Conservation (phyloP, 208 protist genomes). For the Leishmania martiniquensis region DNA sequence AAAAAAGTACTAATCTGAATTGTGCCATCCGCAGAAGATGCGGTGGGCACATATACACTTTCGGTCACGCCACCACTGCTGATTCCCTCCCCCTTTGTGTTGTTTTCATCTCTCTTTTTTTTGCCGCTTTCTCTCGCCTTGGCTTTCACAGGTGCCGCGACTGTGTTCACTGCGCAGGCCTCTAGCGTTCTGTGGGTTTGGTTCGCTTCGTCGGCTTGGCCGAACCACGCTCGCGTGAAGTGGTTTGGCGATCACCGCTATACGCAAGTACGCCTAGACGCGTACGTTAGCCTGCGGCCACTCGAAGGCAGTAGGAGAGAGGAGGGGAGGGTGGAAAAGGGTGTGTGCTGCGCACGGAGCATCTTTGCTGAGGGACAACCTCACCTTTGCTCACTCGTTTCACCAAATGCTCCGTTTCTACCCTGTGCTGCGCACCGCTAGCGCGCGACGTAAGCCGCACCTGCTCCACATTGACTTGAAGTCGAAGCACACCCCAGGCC, state of each 20-base stretch:
- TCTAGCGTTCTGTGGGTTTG: not conserved
- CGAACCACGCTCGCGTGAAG: not conserved
- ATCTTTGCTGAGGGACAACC: not conserved
- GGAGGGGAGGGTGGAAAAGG: not conserved
- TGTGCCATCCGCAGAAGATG: not conserved
- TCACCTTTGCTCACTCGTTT: not conserved
- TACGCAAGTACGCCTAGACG: not conserved
- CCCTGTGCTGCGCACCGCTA: constrained; percentile 12
- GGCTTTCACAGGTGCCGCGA: not conserved
- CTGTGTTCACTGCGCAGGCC: not conserved
- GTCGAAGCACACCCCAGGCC: constrained; percentile 24
- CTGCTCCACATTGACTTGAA: constrained; percentile 25
- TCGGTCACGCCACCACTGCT: not conserved
- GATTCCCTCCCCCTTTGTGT: too few species aligned
- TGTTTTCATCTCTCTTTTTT: not conserved
- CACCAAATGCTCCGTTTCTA: constrained; percentile 20
- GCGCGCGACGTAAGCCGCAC: constrained; percentile 13
- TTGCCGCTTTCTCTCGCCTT: not conserved
- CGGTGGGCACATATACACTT: not conserved
- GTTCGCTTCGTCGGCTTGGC: not conserved
- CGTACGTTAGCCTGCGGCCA: not conserved
- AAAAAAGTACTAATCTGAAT: not conserved
- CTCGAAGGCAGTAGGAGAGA: not conserved
- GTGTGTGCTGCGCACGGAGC: not conserved
- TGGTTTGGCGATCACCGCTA: not conserved